Base-by-base conservation (phyloP, 2,329 filamentous ascomycete species). In the Diaporthe sp. region DNA sequence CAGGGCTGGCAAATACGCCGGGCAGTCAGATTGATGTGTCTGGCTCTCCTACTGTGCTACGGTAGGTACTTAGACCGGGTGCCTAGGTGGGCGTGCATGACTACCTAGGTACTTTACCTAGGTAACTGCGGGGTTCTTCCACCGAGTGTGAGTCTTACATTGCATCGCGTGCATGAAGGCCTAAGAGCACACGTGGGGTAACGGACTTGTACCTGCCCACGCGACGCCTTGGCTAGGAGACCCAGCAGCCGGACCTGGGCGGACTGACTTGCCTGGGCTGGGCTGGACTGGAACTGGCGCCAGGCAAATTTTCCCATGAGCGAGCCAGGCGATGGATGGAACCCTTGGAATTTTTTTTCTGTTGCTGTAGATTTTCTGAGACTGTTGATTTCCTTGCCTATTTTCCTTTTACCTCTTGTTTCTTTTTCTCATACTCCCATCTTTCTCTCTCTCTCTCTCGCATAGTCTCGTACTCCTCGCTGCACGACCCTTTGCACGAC, bases 331-430 rank as follows among this genome's bases (percentile, higher is more conserved):
- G n/a, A 53, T 49, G n/a, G 71, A 62, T 67, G 58, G 55, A 44
- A 61, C 58, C 53, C 71, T 62, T 62, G 57, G 57, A 60, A 60
- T 65, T 73, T 73, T 62, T n/a, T 60, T 72, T 61, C 51, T 65
- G 22, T 61, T 39, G 9, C 39, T 37, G 17, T 31, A 49, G 39
- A 46, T 22, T 34, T 65, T 61, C 8, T 25, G 5, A n/a, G n/a
- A 2, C 22, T 61, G 34, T 25, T 28, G 37, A 44, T 46, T 31
- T 46, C n/a, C 22, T 37, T 19, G 25, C 25, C 15, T 10, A 10
- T 22, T 28, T 34, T 31, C 25, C 42, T 22, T 5, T 25, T 34
- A 8, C 28, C 19, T 49, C 19, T 34, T 51, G 42, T 53, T 53
- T 53, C 34, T 22, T 39, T 53, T 39, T 67, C n/a, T 31, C 31